Evolutionary conservation across 1,284 basidiomycete species (phyloP).

Genomic region (Moesziomyces globuligerus): DNA sequence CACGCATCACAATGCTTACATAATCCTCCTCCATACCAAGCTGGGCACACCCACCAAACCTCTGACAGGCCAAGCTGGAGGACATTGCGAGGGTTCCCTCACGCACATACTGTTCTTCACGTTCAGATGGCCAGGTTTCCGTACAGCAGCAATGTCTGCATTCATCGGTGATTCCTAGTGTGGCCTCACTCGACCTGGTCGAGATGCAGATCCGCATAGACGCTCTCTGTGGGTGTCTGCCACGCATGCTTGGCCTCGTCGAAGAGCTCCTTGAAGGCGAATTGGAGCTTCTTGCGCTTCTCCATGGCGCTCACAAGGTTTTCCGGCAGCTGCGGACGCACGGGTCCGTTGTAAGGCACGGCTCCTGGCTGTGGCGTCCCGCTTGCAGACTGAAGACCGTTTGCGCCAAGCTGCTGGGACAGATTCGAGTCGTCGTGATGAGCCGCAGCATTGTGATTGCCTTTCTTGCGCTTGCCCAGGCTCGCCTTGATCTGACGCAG

Average conservation of each 20-base stretch:
- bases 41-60: too few relatives aligned
- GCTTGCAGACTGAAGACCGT: constrained; percentile 30
- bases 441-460: constrained; percentile 14
- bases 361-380: constrained; percentile 35
- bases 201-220: constrained; percentile 45
- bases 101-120: too few relatives aligned
- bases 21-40: too few relatives aligned
- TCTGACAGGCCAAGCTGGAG: too few relatives aligned
- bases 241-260: constrained; percentile 52
- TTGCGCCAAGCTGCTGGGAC: constrained; percentile 18
- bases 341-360: constrained; percentile 50
- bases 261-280: constrained; percentile 61
- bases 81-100: too few relatives aligned
- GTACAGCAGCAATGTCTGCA: too few relatives aligned
- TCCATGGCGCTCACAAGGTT: constrained; percentile 56
- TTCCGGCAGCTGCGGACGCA: constrained; percentile 57
- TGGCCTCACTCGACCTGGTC: constrained; percentile 34
- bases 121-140: too few relatives aligned
- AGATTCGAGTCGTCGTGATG: constrained; percentile 36
- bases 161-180: too few relatives aligned
- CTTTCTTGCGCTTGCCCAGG: constrained; percentile 62
- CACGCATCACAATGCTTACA: too few relatives aligned
- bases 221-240: constrained; percentile 53
- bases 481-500: constrained; percentile 63
- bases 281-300: constrained; percentile 51